Conservation (phyloP, 2,329 filamentous ascomycete genomes). For the Esteya vermicola region DNA sequence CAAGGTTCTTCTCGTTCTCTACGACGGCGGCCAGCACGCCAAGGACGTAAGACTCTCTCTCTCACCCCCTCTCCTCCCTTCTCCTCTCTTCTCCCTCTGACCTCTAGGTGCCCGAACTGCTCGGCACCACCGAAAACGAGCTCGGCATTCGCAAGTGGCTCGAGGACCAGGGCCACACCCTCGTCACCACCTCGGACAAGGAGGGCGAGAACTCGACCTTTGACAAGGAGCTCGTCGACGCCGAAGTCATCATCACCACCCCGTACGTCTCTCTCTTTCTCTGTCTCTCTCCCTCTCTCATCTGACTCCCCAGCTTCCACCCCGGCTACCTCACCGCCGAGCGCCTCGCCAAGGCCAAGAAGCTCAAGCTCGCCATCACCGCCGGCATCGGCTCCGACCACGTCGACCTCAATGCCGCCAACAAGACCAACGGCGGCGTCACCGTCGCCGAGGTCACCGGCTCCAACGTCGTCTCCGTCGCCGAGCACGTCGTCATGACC, state of each 20-base stretch:
- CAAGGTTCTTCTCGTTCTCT: conserved; percentile 88
- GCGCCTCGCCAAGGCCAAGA: conserved; percentile 95
- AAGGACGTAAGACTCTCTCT: conserved; percentile 68
- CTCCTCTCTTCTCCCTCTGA: neutral
- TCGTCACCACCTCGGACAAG: conserved; percentile 95
- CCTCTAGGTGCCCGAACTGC: conserved; percentile 53
- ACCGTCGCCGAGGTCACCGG: conserved; percentile 97
- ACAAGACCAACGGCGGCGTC: conserved; percentile 95
- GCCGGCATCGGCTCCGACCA: conserved; percentile 98
- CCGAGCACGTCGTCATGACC: conserved; percentile 99
- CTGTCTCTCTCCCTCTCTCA: neutral
- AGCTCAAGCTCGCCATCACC: conserved; percentile 92
- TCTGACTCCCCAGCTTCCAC: conserved; percentile 66
- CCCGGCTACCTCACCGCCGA: conserved; percentile 94
- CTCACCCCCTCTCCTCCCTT: no score
- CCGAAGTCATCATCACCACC: conserved; percentile 97
- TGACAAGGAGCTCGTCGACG: conserved; percentile 89
- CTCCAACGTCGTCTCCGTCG: conserved; percentile 95
- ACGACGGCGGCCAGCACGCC: conserved; percentile 84
- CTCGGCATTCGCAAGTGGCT: conserved; percentile 95
- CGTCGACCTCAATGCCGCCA: conserved; percentile 90
- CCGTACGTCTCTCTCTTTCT: conserved; percentile 43
- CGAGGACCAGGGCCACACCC: conserved; percentile 89
- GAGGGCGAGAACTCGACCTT: conserved; percentile 87
- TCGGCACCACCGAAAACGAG: conserved; percentile 97